A percentile compares a stretch with the other conserved stretches of the same genome.
Conservation (phyloP, 2,329 filamentous ascomycete genomes). For the Xylaria multiplex region DNA sequence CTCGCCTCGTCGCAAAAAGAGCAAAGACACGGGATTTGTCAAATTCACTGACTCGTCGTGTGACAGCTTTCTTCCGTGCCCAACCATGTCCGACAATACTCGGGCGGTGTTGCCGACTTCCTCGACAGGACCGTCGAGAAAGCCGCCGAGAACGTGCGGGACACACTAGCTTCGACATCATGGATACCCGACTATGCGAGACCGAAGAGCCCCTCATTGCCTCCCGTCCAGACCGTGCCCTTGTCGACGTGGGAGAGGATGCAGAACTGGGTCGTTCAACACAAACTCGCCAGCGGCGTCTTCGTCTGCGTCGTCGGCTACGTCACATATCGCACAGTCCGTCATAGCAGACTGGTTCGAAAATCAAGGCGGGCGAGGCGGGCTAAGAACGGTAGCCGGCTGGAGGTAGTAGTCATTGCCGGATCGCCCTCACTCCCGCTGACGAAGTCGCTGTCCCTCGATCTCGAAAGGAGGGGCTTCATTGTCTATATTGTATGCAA, state of each 20-base stretch:
- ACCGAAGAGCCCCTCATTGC: constrained; percentile 62
- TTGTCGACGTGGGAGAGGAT: constrained; percentile 61
- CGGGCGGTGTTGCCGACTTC: constrained; percentile 77
- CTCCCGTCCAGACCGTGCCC: constrained; percentile 49
- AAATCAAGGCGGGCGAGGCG: constrained; percentile 80
- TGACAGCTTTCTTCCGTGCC: constrained; percentile 63
- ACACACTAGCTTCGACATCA: constrained; percentile 71
- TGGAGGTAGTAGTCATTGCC: constrained; percentile 87
- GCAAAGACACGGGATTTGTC: too few species aligned
- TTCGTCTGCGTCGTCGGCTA: constrained; percentile 77
- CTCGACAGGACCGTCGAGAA: constrained; percentile 84
- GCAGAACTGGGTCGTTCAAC: constrained; percentile 75
- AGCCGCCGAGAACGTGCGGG: constrained; percentile 75
- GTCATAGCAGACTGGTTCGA: constrained; percentile 65
- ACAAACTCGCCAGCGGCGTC: constrained; percentile 79
- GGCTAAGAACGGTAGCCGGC: constrained; percentile 82
- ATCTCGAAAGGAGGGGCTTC: constrained; percentile 90
- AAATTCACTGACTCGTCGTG: neutral
- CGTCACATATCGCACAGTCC: constrained; percentile 63
- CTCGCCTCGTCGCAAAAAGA: neutral
- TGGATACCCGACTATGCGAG: constrained; percentile 79
- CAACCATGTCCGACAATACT: constrained; percentile 75
- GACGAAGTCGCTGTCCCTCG: constrained; percentile 82
- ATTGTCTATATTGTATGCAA: constrained; percentile 92
- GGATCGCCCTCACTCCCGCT: constrained; percentile 88